Base-by-base conservation (phyloP, 179 eudicot genomes). In the Vitellaria paradoxa region DNA sequence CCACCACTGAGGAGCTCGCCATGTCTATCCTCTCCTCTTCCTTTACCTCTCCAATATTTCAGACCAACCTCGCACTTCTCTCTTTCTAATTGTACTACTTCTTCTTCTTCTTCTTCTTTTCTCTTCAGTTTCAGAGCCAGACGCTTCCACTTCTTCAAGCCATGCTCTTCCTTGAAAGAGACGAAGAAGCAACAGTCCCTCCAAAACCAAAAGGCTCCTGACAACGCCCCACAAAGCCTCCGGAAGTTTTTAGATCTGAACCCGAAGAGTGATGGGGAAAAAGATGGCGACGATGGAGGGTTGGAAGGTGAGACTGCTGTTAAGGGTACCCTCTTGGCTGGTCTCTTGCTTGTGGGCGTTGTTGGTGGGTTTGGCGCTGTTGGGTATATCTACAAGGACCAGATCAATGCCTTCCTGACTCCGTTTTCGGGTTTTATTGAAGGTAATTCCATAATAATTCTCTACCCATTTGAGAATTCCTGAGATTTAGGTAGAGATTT, bases 311-410 rank as follows among this genome's bases (percentile, higher is more conserved):
- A 82, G 11, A 78, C 78, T 61, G 97, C 98, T 7, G 62, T 96
- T 64, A 93, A 89, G 81, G 98, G 99, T 2, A 88, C 92, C 24
- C 74, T 96, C 70, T 83, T 94, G 86, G 98, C 98, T 47, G 98
- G 98, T 7, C 76, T 96, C 72, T 80, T 96, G 83, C 88, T 96
- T 78, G 89, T 92, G n/a, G 98, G 92, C 55, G 85, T 91, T 65
- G 89, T 94, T 70, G 99, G 97, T 79, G 98, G 97, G 9, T 96
- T 96, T 87, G 97, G 93, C 2, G 50, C 91, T 67, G 87, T 89
- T 82, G 99, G 99, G 37, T 96, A 87, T 78, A 46, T 94, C 18
- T 96, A 92, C 65, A 92, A 80, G 86, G 99, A 94, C 63, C 98
- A 94, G 75, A 83, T 96, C 72, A 92, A 89, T 87, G 82, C 85